Evolutionary conservation across 116 monocot genomes (phyloP).

Genomic region (Posidonia oceanica): DNA sequence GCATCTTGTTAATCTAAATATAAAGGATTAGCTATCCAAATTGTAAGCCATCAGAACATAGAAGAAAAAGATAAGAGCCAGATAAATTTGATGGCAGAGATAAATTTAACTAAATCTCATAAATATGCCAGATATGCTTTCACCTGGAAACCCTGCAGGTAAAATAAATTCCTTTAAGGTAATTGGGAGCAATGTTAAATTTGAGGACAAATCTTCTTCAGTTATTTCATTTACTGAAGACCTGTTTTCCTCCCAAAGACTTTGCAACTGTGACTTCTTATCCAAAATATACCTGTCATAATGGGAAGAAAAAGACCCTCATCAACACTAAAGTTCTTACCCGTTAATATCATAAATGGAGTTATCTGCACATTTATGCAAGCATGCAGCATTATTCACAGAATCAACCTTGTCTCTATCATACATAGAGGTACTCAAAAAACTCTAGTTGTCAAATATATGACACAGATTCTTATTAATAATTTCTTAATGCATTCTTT

Average conservation of each 20-base stretch:
- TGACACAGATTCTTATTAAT: too few relatives aligned
- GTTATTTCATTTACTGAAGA: slow-evolving; percentile 5
- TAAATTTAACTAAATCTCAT: neutral
- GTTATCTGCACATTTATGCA: too few relatives aligned
- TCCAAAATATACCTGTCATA: slow-evolving; percentile 35
- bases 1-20: too few relatives aligned
- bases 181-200: slow-evolving; percentile 21
- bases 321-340: neutral
- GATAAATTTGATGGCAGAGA: neutral
- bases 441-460: too few relatives aligned
- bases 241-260: slow-evolving; percentile 9
- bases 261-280: slow-evolving; percentile 21
- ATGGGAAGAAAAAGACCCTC: neutral
- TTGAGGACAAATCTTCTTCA: slow-evolving; percentile 4
- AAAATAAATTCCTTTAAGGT: slow-evolving; percentile 44
- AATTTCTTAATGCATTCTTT: too few relatives aligned
- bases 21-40: too few relatives aligned
- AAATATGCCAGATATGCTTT: neutral
- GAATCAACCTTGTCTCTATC: too few relatives aligned
- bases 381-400: too few relatives aligned
- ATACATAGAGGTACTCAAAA: too few relatives aligned
- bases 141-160: slow-evolving; percentile 74
- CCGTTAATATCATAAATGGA: too few relatives aligned
- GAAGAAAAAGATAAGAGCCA: neutral
- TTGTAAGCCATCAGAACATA: too few relatives aligned